These are phyloP conservation scores for Dendrocalamus sinicus DNA, from an alignment of 176 grass and related monocot species.

Conservation along the genomic window DNA sequence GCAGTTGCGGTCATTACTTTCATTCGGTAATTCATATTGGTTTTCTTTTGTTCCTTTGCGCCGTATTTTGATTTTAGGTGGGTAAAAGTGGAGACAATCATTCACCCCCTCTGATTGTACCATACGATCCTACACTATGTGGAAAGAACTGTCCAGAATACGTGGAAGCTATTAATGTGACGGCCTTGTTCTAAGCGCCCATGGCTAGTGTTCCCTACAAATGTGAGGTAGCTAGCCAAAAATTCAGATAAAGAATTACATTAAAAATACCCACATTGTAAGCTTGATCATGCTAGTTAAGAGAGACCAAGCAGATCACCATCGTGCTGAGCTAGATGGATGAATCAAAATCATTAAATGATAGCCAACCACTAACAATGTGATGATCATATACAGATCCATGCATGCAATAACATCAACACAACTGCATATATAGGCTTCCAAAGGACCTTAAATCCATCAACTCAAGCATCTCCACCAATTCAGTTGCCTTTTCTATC, in stretches of 20 bases:
- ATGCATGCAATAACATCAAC: conserved; percentile 20
- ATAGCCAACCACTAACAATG: conserved; percentile 47
- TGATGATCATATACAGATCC: conserved; percentile 29
- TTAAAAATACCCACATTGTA: conserved; percentile 33
- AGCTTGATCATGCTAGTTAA: conserved; percentile 20
- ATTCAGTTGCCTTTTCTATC: conserved; percentile 34
- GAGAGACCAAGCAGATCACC: conserved; percentile 14
- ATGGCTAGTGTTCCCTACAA: not conserved
- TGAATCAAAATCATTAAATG: conserved; percentile 42
- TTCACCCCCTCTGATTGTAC: no score
- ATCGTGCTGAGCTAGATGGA: conserved; percentile 35
- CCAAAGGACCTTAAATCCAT: conserved; percentile 36
- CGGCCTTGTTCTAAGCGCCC: not conserved
- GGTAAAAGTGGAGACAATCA: no score
- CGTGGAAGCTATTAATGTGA: conserved; percentile 11
- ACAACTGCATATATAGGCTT: conserved; percentile 40
- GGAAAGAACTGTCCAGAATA: conserved; percentile 25
- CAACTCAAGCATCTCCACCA: conserved; percentile 43
- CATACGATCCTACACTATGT: no score
- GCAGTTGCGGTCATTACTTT: no score
- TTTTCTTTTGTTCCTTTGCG: no score
- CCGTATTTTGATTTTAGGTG: no score
- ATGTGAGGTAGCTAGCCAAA: conserved; percentile 6
- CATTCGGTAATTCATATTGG: no score
- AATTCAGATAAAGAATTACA: not conserved